Conservation (phyloP, 306 rosid species). For the Cicer arietinum region DNA sequence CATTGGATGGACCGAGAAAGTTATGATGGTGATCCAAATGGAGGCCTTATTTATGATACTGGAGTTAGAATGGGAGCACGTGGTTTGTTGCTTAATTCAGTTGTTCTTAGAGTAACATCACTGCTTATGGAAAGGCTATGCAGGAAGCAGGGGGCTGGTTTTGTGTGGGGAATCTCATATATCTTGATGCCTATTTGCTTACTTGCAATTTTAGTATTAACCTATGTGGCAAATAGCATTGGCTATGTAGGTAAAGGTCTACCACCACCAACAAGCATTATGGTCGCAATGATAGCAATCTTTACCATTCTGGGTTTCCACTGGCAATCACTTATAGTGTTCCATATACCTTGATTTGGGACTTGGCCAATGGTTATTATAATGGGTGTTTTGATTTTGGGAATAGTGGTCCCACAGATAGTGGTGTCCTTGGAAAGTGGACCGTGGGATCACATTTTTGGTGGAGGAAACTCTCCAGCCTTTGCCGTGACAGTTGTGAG, state of each 20-base stretch:
- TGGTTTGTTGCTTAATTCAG: slow-evolving; percentile 87
- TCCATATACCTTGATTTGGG: slow-evolving; percentile 92
- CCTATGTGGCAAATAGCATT: slow-evolving; percentile 72
- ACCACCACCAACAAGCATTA: slow-evolving; percentile 83
- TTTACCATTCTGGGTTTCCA: slow-evolving; percentile 89
- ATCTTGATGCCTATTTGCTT: slow-evolving; percentile 78
- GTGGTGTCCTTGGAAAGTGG: too few species aligned
- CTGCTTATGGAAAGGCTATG: slow-evolving; percentile 88
- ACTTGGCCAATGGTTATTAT: slow-evolving; percentile 82
- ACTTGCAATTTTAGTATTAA: slow-evolving; percentile 67
- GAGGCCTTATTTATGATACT: slow-evolving; percentile 65
- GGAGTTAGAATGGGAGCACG: slow-evolving; percentile 96
- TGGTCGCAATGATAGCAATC: slow-evolving; percentile 67
- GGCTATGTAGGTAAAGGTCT: slow-evolving; percentile 54
- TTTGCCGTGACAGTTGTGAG: too few species aligned
- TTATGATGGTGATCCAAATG: slow-evolving; percentile 93
- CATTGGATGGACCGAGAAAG: slow-evolving; percentile 99
- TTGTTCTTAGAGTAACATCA: slow-evolving; percentile 90
- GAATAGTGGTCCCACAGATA: slow-evolving; percentile 84
- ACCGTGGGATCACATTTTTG: too few species aligned
- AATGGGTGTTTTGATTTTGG: slow-evolving; percentile 91
- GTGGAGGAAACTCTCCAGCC: too few species aligned
- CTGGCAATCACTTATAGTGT: slow-evolving; percentile 87
- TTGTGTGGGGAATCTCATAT: slow-evolving; percentile 89
- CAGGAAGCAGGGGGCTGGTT: slow-evolving; percentile 90